A percentile compares a stretch with the other conserved stretches of the same genome.
Conservation (phyloP, 2,329 filamentous ascomycete species). For the Pseudogymnoascus sp. region DNA sequence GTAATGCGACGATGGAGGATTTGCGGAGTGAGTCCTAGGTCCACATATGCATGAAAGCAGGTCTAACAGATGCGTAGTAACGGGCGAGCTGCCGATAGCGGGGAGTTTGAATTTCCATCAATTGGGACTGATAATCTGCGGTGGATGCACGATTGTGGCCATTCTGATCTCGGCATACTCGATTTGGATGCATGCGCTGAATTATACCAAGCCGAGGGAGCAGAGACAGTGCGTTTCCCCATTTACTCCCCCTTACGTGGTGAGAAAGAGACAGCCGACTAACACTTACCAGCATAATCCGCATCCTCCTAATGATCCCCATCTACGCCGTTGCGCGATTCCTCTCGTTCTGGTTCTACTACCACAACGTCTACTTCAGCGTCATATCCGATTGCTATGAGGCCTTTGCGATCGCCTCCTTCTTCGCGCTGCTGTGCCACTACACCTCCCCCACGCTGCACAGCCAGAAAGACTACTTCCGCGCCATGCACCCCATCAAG, state of each 20-base stretch:
- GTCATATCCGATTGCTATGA: constrained; percentile 81
- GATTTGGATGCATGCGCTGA: constrained; percentile 50
- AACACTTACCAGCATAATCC: constrained; percentile 58
- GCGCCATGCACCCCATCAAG: constrained; percentile 53
- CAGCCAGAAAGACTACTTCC: constrained; percentile 75
- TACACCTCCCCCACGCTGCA: constrained; percentile 73
- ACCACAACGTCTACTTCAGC: constrained; percentile 71
- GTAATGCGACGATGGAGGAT: constrained; percentile 31
- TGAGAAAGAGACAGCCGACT: constrained; percentile 1
- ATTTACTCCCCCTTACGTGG: not conserved
- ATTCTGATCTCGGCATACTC: constrained; percentile 48
- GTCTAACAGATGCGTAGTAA: constrained; percentile 24
- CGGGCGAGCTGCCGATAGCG: constrained; percentile 39
- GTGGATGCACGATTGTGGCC: constrained; percentile 42
- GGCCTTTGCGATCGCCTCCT: constrained; percentile 79
- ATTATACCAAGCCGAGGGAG: constrained; percentile 55
- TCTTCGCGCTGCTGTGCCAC: constrained; percentile 75
- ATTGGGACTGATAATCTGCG: constrained; percentile 46
- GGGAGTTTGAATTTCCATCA: constrained; percentile 48
- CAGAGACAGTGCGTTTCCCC: constrained; percentile 45
- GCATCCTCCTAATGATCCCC: constrained; percentile 82
- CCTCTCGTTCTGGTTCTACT: constrained; percentile 67
- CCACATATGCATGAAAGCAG: not conserved
- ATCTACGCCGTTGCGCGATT: constrained; percentile 71
- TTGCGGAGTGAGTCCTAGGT: constrained; percentile 27